Conservation (phyloP, 2,329 filamentous ascomycete genomes). For the Talaromyces sp. region DNA sequence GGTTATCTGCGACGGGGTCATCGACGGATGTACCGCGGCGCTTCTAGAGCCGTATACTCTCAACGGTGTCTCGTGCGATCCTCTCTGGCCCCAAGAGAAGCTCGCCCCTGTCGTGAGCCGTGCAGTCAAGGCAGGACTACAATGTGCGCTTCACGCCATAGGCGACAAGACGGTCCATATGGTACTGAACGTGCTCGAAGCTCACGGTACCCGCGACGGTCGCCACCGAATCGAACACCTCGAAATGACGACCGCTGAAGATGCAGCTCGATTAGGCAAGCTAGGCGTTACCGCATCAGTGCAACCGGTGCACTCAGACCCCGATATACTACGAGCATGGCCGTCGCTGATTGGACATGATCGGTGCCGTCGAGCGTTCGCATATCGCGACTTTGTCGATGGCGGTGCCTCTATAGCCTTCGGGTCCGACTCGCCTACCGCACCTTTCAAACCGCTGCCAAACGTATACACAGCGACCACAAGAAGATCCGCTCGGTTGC, state of each 20-base stretch:
- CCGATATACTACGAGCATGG: slow-evolving; percentile 48
- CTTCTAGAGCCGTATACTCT: slow-evolving; percentile 45
- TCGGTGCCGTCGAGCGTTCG: slow-evolving; percentile 48
- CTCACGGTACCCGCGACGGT: slow-evolving; percentile 38
- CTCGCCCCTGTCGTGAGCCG: slow-evolving; percentile 43
- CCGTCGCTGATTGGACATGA: slow-evolving; percentile 44
- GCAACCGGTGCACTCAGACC: slow-evolving; percentile 41
- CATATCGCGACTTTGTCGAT: slow-evolving; percentile 49
- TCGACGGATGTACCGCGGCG: slow-evolving; percentile 51
- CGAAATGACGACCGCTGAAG: slow-evolving; percentile 47
- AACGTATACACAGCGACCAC: slow-evolving; percentile 52
- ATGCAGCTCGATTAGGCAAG: slow-evolving; percentile 46
- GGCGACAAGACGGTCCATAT: slow-evolving; percentile 47
- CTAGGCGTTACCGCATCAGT: slow-evolving; percentile 45
- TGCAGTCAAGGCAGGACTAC: slow-evolving; percentile 43
- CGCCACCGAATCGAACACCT: slow-evolving; percentile 52
- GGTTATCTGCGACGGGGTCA: slow-evolving; percentile 49
- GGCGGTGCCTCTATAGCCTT: slow-evolving; percentile 46
- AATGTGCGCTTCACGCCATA: slow-evolving; percentile 52
- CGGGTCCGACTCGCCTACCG: slow-evolving; percentile 50
- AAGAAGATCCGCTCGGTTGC: slow-evolving; percentile 43
- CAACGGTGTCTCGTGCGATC: slow-evolving; percentile 41
- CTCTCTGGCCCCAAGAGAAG: slow-evolving; percentile 46
- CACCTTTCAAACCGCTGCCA: slow-evolving; percentile 43
- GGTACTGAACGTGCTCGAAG: slow-evolving; percentile 45